Conservation (phyloP, 2,329 filamentous ascomycete species). For the Seiridium cupressi region DNA sequence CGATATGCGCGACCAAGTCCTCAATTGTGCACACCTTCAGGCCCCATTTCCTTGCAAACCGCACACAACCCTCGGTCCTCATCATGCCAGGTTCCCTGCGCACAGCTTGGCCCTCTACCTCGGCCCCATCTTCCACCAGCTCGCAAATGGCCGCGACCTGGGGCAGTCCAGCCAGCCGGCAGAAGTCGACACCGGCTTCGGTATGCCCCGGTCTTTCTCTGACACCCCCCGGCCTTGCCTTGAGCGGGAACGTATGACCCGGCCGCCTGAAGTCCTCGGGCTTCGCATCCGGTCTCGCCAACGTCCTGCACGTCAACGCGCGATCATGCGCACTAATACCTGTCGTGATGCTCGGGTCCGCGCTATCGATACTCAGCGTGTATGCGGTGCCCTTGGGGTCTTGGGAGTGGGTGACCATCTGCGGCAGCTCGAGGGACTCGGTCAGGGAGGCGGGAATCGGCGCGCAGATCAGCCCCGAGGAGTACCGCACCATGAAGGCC, state of each 20-base stretch:
- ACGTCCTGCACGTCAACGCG: slow-evolving; percentile 72
- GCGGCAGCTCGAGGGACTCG: slow-evolving; percentile 72
- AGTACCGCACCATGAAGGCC: slow-evolving; percentile 93
- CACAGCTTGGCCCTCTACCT: slow-evolving; percentile 66
- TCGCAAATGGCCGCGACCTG: slow-evolving; percentile 85
- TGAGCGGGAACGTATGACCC: slow-evolving; percentile 86
- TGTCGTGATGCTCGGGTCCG: slow-evolving; percentile 71
- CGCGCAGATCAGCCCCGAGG: slow-evolving; percentile 87
- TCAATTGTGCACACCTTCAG: slow-evolving; percentile 95
- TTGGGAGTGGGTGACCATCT: slow-evolving; percentile 75
- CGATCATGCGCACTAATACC: slow-evolving; percentile 90
- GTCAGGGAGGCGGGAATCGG: slow-evolving; percentile 72
- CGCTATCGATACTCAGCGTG: slow-evolving; percentile 83
- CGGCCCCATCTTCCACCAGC: slow-evolving; percentile 81
- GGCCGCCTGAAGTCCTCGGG: slow-evolving; percentile 71
- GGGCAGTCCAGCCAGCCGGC: slow-evolving; percentile 75
- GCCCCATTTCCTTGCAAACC: slow-evolving; percentile 84
- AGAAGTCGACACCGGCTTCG: slow-evolving; percentile 90
- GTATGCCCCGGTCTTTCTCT: slow-evolving; percentile 81
- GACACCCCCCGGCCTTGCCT: slow-evolving; percentile 77
- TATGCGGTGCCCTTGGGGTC: slow-evolving; percentile 93
- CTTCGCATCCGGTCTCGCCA: slow-evolving; percentile 65
- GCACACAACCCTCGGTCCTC: slow-evolving; percentile 81
- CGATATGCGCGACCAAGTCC: slow-evolving; percentile 77
- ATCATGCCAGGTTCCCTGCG: slow-evolving; percentile 80